Evolutionary conservation across 176 grass and related monocot species (phyloP), one percentile per base, ranked within the genome.

Genomic region (Dactylis glomerata): DNA sequence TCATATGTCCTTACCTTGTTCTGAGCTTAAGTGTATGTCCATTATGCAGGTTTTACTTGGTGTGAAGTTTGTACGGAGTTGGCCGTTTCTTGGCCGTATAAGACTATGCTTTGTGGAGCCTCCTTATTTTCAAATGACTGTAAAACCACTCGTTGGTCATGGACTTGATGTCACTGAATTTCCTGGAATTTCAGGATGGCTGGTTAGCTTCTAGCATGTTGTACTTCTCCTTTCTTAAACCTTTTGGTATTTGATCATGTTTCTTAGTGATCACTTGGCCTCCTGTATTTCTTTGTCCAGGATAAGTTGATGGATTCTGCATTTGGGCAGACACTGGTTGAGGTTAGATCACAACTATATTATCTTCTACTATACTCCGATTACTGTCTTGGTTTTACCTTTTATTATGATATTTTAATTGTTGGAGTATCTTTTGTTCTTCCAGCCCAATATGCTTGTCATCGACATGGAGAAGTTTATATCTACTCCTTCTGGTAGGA

Each of bases 81-180:
- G 93, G 93, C 96, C 96, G 57, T 98, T 98, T 89, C 78, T 98
- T 82, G 91, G 93, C 17, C 93, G 96, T 52, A 37, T 94, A 75
- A 95, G 96, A 78, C 73, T 98, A 76, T 98, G 96, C 82, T 98
- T 98, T 90, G 86, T 94, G 19, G 93, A 98, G 83, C 89, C 96
- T 61, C 96, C 96, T 80, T 98, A 98, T 92, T 98, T 98, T 85
- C 91, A 98, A 76, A 98, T 98, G 96, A 83, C 83, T 46, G 93
- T 95, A 73, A 98, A 98, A 87, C 96, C 96, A 79, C 82, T 99
- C 24, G 75, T 99, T 83, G 86, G 86, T 77, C 84, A 94, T 67
- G 96, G 96, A 16, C 82, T 99, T 65, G 96, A 99, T 91, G 96
- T 99, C 50, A 96, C 96, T 46, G 91, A 95, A 84, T 72, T 99